phyloP scores from a whole-genome alignment of 306 rosid genomes.

The Vicia faba region DNA sequence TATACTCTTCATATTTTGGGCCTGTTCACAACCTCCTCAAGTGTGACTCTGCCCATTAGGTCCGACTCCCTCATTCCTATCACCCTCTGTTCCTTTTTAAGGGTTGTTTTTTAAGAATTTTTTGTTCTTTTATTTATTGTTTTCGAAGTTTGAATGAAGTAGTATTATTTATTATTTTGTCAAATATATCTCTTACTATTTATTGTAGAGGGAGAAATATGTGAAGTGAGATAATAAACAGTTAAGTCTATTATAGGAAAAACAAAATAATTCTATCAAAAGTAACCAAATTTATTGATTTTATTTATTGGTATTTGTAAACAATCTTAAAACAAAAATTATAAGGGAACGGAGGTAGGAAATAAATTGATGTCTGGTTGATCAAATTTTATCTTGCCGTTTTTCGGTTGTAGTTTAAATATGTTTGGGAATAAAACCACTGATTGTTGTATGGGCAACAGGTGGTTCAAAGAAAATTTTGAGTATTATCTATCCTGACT shows the following conservation, averaged over 20 bases:
- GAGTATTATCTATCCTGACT: slow-evolving; percentile 66
- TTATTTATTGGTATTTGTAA: background rate
- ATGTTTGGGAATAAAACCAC: slow-evolving; percentile 25
- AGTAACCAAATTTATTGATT: background rate
- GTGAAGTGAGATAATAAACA: background rate
- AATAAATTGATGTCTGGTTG: slow-evolving; percentile 12
- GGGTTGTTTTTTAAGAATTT: background rate
- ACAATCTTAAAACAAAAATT: background rate
- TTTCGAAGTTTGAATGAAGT: background rate
- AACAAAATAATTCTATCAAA: background rate
- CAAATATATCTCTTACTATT: background rate
- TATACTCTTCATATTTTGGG: too few species aligned
- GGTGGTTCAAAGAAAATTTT: slow-evolving; percentile 76
- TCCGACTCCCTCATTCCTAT: too few species aligned
- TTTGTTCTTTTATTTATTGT: background rate
- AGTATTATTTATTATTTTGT: background rate
- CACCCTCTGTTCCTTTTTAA: background rate
- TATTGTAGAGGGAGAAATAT: background rate
- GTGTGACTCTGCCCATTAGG: too few species aligned
- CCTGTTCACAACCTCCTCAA: too few species aligned
- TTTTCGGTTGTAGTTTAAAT: slow-evolving; percentile 16
- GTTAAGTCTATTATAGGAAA: background rate
- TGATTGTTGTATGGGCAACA: slow-evolving; percentile 44
- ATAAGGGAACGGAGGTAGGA: background rate
- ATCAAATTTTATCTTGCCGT: background rate